These are phyloP conservation scores for Globisporangium orthogonon DNA, from an alignment of 352 stramenopile genomes.

Conservation along the genomic window DNA sequence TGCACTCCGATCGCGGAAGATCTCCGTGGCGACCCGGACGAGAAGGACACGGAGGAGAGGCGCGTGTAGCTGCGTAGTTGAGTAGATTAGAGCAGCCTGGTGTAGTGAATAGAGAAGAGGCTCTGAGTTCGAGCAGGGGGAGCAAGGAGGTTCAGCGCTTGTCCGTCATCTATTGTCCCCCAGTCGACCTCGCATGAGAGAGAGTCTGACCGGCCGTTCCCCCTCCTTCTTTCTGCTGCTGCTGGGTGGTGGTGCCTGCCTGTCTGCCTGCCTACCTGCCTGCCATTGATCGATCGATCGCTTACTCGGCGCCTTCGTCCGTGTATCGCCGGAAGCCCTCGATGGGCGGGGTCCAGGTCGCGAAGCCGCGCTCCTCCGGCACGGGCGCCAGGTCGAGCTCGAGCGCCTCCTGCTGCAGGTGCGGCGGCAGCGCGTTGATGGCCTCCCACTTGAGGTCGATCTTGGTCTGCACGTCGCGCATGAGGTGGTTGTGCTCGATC, in stretches of 20 bases:
- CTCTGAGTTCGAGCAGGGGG: too few species aligned
- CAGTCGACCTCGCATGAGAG: not conserved
- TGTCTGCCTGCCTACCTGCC: conserved; percentile 2
- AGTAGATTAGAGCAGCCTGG: too few species aligned
- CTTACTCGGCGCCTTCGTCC: conserved; percentile 43
- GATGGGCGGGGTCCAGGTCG: conserved; percentile 86
- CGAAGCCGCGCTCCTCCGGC: conserved; percentile 64
- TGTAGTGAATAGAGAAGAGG: not conserved
- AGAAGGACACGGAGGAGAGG: not conserved
- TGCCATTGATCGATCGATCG: not conserved
- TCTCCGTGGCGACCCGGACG: not conserved
- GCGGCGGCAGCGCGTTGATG: conserved; percentile 78
- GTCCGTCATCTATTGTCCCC: conserved; percentile 3
- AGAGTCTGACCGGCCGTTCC: too few species aligned
- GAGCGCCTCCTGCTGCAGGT: conserved; percentile 76
- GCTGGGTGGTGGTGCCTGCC: conserved; percentile 10
- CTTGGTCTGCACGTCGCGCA: conserved; percentile 88
- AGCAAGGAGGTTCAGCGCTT: not conserved
- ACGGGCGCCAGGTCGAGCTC: conserved; percentile 55
- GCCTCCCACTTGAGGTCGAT: conserved; percentile 90
- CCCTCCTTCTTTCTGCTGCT: conserved; percentile 10
- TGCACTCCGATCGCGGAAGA: not conserved
- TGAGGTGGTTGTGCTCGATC: conserved; percentile 85
- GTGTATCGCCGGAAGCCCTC: conserved; percentile 82
- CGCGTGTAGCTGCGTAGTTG: not conserved